These are phyloP conservation scores for Cylindrotheca closterium DNA, from an alignment of 108 stramenopile genomes.

Conservation along the genomic window DNA sequence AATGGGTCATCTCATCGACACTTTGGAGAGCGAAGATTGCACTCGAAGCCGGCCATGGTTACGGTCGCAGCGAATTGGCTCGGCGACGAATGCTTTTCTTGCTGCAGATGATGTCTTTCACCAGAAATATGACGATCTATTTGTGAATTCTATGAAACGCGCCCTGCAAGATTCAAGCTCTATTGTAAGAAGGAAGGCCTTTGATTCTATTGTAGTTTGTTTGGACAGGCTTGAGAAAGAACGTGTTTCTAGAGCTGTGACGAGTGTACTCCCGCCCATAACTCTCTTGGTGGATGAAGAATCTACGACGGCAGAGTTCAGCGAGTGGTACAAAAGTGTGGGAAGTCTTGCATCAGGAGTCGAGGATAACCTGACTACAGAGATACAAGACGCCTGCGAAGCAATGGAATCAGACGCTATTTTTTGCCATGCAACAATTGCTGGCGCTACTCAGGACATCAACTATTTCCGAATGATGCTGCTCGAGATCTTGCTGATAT, in stretches of 20 bases:
- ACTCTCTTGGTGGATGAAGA: neutral
- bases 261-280: slow-evolving; percentile 14
- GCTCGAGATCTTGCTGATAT: slow-evolving; percentile 50
- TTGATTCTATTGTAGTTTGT: slow-evolving; percentile 14
- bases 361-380: slow-evolving; percentile 3
- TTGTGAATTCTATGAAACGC: slow-evolving; percentile 24
- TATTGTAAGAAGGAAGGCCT: slow-evolving; percentile 29
- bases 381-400: slow-evolving; percentile 29
- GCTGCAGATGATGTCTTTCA: slow-evolving; percentile 41
- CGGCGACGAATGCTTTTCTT: slow-evolving; percentile 36
- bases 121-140: slow-evolving; percentile 14
- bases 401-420: slow-evolving; percentile 55
- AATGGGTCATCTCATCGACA: slow-evolving; percentile 14
- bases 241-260: slow-evolving; percentile 11
- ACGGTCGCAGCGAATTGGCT: slow-evolving; percentile 24
- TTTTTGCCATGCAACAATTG: slow-evolving; percentile 51
- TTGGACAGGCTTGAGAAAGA: slow-evolving; percentile 13
- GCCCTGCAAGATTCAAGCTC: slow-evolving; percentile 16
- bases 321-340: slow-evolving; percentile 12
- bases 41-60: slow-evolving; percentile 27
- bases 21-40: slow-evolving; percentile 20
- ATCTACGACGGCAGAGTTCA: neutral
- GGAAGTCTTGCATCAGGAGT: slow-evolving; percentile 3
- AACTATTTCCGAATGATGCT: slow-evolving; percentile 33
- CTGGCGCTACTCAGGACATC: slow-evolving; percentile 37